Base-by-base conservation (phyloP, 2,329 filamentous ascomycete genomes). In the Aspergillus novofumigatus region DNA sequence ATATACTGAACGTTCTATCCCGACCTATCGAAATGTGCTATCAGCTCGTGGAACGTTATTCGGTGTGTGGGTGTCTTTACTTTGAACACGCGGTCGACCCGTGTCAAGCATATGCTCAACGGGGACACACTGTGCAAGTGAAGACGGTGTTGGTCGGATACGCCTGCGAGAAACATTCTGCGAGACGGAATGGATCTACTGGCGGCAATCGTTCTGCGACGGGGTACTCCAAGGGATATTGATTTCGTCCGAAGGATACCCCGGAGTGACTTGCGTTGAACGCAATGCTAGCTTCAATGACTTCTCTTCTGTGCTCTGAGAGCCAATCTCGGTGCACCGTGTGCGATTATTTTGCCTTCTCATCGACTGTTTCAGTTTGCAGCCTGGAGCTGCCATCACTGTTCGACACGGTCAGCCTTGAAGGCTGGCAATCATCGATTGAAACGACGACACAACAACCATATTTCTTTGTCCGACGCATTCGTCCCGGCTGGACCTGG, bases 11-110 rank as follows among this genome's bases (percentile, higher is more conserved):
- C 11, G 17, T 7, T 38, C 14, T 38, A n/a, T 38, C 32, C 0
- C 6, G 41, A 52, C n/a, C 52, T 45, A 8, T 69, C 72, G 80
- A 63, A 60, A 96, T 96, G 92, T 96, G 92, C 71, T 92, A 91
- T 70, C 90, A 92, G 77, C 77, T 96, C 60, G 80, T 93, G 67
- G 92, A 96, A 75, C 83, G 90, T 58, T 96, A 92, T 80, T 87
- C 91, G 55, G 90, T 88, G 55, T 96, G 92, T 81, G 84, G 86
- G 62, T 96, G 92, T 77, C 82, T 93, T 66, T 95, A 96, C 80
- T 91, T 93, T 80, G 83, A 88, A 69, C 92, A 96, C 73, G 86
- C 90, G 50, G 82, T 96, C 66, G 92, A 96, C 69, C 88, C 89
- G 59, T 96, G 92, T 72, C 80, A 86, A 51, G 81, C 85, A 38